Base-by-base conservation (phyloP, 306 rosid species). In the Hippophae tibetana region DNA sequence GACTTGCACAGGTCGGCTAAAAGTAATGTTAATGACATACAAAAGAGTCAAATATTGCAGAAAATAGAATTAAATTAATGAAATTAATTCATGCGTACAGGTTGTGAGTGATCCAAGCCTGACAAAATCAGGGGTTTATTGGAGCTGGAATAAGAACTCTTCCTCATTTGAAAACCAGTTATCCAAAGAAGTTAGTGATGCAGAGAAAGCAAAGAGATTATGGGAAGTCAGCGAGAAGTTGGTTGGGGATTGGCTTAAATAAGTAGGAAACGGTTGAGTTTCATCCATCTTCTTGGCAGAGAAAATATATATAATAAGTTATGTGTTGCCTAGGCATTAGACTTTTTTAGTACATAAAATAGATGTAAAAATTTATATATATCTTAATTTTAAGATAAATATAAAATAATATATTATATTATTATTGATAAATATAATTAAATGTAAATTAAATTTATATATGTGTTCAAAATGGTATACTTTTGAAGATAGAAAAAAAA, bases 211-310 rank as follows among this genome's bases (percentile, higher is more conserved):
- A 6, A 41, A 7, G 7, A 70, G 44, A 61, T 14, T 70, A 10
- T 70, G 75, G 75, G 69, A 70, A 13, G 31, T 70, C 52, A 63
- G 75, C 13, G 75, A 63, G 69, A 52, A 64, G 65, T 60, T 70
- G 14, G 70, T 63, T 57, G 70, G 38, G 38, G 65, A 52, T 52
- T 70, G 60, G 75, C 61, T 31, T 64, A 64, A 54, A 46, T 27
- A 12, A n/a, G 43, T 27, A 62, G 13, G 12, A 42, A 13, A 12
- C 0, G 0, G 43, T 38, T 40, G 8, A 43, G 27, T 58, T n/a
- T 25, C 38, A 10, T 52, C 7, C 25, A 47, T 14, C 57, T 57
- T 61, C 18, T 8, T 25, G 46, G 12, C 14, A 45, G 52, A 52
- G 47, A 11, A 54, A 9, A 11, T 44, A 42, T 38, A 60, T 42